Evolutionary conservation across 2,329 filamentous ascomycete species (phyloP).

Genomic region (Exophiala dermatitidis): DNA sequence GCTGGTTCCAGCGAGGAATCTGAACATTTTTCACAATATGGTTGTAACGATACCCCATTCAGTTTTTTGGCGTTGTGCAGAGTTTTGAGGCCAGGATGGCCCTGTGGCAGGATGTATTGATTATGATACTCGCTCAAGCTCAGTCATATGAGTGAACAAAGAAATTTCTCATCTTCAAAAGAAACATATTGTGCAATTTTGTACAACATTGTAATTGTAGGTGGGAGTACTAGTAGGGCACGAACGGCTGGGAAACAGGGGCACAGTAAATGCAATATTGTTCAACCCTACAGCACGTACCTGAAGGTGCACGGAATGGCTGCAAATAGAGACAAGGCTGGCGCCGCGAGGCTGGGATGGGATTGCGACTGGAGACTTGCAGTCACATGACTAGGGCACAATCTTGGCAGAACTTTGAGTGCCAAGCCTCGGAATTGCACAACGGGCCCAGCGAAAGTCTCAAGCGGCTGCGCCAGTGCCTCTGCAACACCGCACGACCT

Average conservation of each 20-base stretch:
- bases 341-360: background rate
- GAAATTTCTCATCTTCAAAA: conserved; percentile 2
- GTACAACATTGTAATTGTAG: background rate
- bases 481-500: background rate
- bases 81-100: background rate
- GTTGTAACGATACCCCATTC: conserved; percentile 21
- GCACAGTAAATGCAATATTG: too few species aligned
- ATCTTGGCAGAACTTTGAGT: conserved; percentile 7
- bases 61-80: conserved; percentile 10
- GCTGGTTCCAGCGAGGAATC: background rate
- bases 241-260: background rate
- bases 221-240: background rate
- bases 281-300: too few species aligned
- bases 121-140: conserved; percentile 27
- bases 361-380: background rate
- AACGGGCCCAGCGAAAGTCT: conserved; percentile 4
- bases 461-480: background rate
- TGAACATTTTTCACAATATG: conserved; percentile 10
- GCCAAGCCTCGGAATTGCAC: conserved; percentile 8
- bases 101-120: conserved; percentile 17
- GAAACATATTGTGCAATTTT: background rate
- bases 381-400: conserved; percentile 14
- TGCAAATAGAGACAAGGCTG: background rate
- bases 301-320: too few species aligned
- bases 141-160: conserved; percentile 16